Conservation (phyloP, 345 rosid genomes). For the Aegle marmelos region DNA sequence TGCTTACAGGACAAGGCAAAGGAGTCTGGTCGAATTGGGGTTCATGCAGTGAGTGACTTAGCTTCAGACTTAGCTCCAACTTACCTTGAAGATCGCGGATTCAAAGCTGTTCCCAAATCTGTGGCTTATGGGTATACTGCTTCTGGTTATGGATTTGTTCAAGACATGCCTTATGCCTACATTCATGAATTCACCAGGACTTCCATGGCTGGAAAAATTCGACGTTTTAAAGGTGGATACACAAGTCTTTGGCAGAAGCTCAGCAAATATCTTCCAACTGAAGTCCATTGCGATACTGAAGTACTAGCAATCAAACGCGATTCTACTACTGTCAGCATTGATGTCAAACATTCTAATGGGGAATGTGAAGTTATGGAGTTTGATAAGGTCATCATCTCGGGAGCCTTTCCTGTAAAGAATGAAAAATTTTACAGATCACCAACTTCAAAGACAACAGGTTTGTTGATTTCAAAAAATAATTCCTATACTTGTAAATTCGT, state of each 20-base stretch:
- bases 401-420: slow-evolving; percentile 48
- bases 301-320: slow-evolving; percentile 43
- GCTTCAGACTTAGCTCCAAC: slow-evolving; percentile 56
- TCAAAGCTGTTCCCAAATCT: slow-evolving; percentile 48
- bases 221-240: slow-evolving; percentile 62
- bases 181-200: slow-evolving; percentile 67
- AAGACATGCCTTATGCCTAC: slow-evolving; percentile 71
- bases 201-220: slow-evolving; percentile 72
- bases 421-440: slow-evolving; percentile 53
- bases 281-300: slow-evolving; percentile 44
- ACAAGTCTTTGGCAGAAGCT: slow-evolving; percentile 55
- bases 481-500: neutral
- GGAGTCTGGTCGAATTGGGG: slow-evolving; percentile 43
- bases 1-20: slow-evolving; percentile 54
- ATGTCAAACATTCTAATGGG: slow-evolving; percentile 30
- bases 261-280: slow-evolving; percentile 37
- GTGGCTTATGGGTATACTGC: slow-evolving; percentile 74
- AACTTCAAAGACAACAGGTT: slow-evolving; percentile 34
- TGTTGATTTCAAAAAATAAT: neutral
- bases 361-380: slow-evolving; percentile 42
- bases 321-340: slow-evolving; percentile 32
- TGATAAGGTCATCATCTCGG: slow-evolving; percentile 57
- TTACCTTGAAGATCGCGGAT: slow-evolving; percentile 42
- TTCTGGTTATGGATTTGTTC: slow-evolving; percentile 66
- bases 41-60: slow-evolving; percentile 55